These are phyloP conservation scores for Zoysia matrella DNA, from an alignment of 202 grass and related monocot genomes.

Conservation along the genomic window DNA sequence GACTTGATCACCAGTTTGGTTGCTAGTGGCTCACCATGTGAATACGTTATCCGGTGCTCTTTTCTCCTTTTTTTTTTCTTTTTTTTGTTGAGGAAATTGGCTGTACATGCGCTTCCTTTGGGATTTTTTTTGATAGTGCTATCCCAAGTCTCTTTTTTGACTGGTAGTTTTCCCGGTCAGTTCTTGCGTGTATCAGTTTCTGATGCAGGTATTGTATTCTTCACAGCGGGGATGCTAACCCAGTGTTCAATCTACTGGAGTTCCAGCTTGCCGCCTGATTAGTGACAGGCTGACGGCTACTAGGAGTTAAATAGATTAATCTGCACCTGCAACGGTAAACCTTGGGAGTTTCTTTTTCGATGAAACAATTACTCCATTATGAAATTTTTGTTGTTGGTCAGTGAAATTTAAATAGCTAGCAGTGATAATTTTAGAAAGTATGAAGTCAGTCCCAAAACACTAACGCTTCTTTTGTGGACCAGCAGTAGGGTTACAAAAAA, in stretches of 20 bases:
- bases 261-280: background rate
- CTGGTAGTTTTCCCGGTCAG: too few relatives aligned
- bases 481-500: background rate
- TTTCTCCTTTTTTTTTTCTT: background rate
- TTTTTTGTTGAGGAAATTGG: too few relatives aligned
- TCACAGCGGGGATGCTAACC: background rate
- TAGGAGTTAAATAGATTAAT: background rate
- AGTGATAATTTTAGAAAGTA: too few relatives aligned
- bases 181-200: background rate
- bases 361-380: background rate
- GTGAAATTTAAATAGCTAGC: too few relatives aligned
- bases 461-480: slow-evolving; percentile 10
- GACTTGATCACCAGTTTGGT: background rate
- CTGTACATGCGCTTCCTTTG: too few relatives aligned
- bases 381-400: too few relatives aligned
- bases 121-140: too few relatives aligned
- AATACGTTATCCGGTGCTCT: background rate
- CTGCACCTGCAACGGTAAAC: background rate
- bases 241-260: background rate
- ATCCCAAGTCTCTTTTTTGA: too few relatives aligned
- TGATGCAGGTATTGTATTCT: background rate
- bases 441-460: background rate
- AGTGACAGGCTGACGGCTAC: background rate
- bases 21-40: background rate
- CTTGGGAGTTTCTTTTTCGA: slow-evolving; percentile 11